phyloP scores from a whole-genome alignment of 495 filamentous ascomycete species.

The Neurospora sp. region DNA sequence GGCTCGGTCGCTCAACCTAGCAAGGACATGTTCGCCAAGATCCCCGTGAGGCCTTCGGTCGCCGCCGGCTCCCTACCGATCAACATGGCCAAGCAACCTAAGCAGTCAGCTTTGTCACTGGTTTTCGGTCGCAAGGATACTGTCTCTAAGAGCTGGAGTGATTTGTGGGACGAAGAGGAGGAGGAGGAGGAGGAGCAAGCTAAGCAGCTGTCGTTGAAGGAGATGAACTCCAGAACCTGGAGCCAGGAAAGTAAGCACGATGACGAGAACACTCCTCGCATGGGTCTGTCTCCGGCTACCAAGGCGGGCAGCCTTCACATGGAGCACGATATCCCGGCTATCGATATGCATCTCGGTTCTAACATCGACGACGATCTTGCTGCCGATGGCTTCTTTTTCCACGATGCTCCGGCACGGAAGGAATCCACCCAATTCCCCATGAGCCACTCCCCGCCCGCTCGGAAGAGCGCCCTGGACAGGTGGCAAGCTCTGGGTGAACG shows the following conservation, averaged over 20 bases:
- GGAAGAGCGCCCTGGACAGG: slow-evolving; percentile 58
- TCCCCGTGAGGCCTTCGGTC: slow-evolving; percentile 20
- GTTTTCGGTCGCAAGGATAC: slow-evolving; percentile 66
- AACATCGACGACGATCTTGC: slow-evolving; percentile 47
- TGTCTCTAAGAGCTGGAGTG: slow-evolving; percentile 95
- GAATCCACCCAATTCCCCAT: slow-evolving; percentile 24
- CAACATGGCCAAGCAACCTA: slow-evolving; percentile 50
- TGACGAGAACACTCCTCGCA: slow-evolving; percentile 36
- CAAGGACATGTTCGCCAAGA: slow-evolving; percentile 18
- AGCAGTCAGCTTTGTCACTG: slow-evolving; percentile 56
- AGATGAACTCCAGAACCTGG: slow-evolving; percentile 71
- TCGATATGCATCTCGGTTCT: slow-evolving; percentile 28
- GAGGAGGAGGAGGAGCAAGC: slow-evolving; percentile 50
- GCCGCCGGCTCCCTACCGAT: slow-evolving; percentile 74
- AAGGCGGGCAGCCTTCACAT: slow-evolving; percentile 29
- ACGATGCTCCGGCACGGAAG: slow-evolving; percentile 44
- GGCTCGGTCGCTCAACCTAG: slow-evolving; percentile 27
- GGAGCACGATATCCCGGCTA: slow-evolving; percentile 31
- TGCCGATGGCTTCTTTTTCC: slow-evolving; percentile 57
- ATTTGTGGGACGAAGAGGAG: slow-evolving; percentile 86
- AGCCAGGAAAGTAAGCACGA: slow-evolving; percentile 60
- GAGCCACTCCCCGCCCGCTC: slow-evolving; percentile 42
- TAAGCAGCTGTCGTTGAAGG: slow-evolving; percentile 50
- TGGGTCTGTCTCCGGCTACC: slow-evolving; percentile 41
- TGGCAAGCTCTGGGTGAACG: slow-evolving; percentile 80